Evolutionary conservation across 2,329 filamentous ascomycete species (phyloP), one percentile per base, ranked within the genome.

Genomic region (Cladosporium sp.): DNA sequence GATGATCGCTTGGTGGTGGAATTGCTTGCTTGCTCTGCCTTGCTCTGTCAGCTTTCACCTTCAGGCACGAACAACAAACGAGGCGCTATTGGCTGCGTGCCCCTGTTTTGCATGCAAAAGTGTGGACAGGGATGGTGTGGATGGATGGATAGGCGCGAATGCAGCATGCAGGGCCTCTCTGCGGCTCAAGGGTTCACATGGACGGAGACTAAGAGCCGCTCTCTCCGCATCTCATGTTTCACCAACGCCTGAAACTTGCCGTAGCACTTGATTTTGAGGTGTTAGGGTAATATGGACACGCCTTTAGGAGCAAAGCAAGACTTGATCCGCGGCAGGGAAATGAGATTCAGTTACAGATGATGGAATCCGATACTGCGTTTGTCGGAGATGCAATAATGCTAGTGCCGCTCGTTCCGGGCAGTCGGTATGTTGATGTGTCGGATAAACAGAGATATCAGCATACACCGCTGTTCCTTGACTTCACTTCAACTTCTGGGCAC

Each of bases 21-120:
- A 36, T 27, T 27, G 5, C 22, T 47, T 34, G n/a, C n/a, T n/a
- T n/a, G n/a, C n/a, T n/a, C n/a, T n/a, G n/a, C n/a, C n/a, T n/a
- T n/a, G n/a, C n/a, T n/a, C n/a, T n/a, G 45, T 41, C 45, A 48
- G 45, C 43, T 43, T 19, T n/a, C n/a, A n/a, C n/a, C 42, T 32
- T 40, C 24, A 37, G 45, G 45, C 45, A 41, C 45, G 19, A 18
- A n/a, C n/a, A n/a, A n/a, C n/a, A 18, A 36, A n/a, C 12, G 9
- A 11, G 17, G 6, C 37, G 15, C 37, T 12, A 48, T 48, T 48
- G 45, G 45, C 39, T 27, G 45, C 19, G 37, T 17, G 45, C 45
- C 45, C 45, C 45, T 48, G 45, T 41, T 40, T 47, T 36, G 45
- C 45, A 48, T 41, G 45, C 45, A 48, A 41, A 17, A 37, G 29